These are phyloP conservation scores for Teratosphaeria pseudoeucalypti DNA, from an alignment of 2,329 filamentous ascomycete genomes.

Conservation along the genomic window DNA sequence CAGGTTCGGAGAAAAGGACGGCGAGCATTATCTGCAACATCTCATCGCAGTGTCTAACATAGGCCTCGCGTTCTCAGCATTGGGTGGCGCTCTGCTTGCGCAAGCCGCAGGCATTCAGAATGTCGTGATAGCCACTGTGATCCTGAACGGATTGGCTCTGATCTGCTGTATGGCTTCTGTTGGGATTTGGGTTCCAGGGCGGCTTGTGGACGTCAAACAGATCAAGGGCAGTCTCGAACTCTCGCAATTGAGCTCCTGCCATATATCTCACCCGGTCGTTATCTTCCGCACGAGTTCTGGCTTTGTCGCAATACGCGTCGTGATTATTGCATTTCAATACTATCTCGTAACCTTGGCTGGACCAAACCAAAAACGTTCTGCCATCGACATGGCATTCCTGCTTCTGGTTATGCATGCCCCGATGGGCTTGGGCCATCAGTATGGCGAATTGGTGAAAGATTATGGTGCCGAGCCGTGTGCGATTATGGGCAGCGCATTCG, in stretches of 20 bases:
- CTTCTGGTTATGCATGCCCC: neutral
- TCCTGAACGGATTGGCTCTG: neutral
- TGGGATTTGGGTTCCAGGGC: neutral
- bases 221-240: too few species aligned
- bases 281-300: neutral
- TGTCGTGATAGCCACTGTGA: neutral
- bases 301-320: neutral
- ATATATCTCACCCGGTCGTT: neutral
- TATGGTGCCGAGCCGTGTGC: neutral
- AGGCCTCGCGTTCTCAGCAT: neutral
- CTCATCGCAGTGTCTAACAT: neutral
- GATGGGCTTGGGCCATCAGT: neutral
- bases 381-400: neutral
- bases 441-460: neutral
- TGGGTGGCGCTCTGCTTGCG: neutral
- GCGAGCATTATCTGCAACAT: neutral
- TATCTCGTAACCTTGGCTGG: neutral
- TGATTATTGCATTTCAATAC: neutral
- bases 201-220: neutral
- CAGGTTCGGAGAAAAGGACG: neutral
- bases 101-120: neutral
- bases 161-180: neutral
- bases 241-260: neutral
- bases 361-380: neutral
- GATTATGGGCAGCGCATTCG: neutral